Evolutionary conservation across 768 basidiomycete genomes (phyloP).

Genomic region (Tylopilus sp.): DNA sequence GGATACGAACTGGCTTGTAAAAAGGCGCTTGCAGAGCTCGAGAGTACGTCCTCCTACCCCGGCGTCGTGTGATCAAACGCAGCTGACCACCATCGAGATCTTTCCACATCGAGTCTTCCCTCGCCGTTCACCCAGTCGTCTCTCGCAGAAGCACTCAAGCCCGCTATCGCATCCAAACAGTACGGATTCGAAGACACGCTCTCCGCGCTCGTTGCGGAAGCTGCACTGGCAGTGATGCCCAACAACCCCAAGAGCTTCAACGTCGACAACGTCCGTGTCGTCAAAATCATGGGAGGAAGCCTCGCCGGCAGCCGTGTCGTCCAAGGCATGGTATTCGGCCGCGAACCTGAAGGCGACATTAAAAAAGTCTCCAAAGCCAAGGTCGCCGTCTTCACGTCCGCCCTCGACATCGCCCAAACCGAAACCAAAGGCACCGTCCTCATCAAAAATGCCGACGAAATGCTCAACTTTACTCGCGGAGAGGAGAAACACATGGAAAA

Average conservation of each 20-base stretch:
- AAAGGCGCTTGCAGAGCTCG: slow-evolving; percentile 84
- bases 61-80: slow-evolving; percentile 7
- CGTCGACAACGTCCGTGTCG: slow-evolving; percentile 96
- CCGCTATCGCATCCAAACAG: slow-evolving; percentile 95
- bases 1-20: slow-evolving; percentile 90
- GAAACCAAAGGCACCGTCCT: slow-evolving; percentile 99
- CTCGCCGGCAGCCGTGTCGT: slow-evolving; percentile 84
- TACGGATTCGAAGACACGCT: slow-evolving; percentile 90
- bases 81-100: slow-evolving; percentile 41
- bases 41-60: slow-evolving; percentile 68
- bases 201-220: slow-evolving; percentile 84
- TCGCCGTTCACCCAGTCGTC: slow-evolving; percentile 66
- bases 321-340: slow-evolving; percentile 96
- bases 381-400: slow-evolving; percentile 93
- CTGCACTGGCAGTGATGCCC: slow-evolving; percentile 90
- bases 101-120: slow-evolving; percentile 67
- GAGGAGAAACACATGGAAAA: slow-evolving; percentile 98
- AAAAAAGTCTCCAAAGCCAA: slow-evolving; percentile 85
- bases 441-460: slow-evolving; percentile 91
- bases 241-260: slow-evolving; percentile 88
- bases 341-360: slow-evolving; percentile 88
- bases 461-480: slow-evolving; percentile 94
- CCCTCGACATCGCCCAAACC: slow-evolving; percentile 91
- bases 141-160: slow-evolving; percentile 75
- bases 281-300: slow-evolving; percentile 97